Evolutionary conservation across 164 flowering plant genomes (phyloP).

Genomic region (Nymphaea colorata): DNA sequence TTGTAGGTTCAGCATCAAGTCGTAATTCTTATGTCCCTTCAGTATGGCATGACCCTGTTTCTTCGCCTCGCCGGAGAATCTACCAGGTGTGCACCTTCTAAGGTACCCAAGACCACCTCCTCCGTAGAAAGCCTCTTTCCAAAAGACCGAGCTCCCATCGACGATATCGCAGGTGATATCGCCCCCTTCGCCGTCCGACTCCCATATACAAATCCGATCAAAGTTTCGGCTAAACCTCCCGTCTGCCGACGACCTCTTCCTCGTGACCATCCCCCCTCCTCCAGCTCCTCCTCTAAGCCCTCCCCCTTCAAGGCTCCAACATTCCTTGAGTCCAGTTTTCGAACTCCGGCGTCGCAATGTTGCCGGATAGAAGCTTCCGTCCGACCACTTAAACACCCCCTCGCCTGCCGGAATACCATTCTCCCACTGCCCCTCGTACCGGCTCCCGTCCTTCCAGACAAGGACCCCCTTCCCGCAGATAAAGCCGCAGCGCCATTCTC

Average conservation of each 20-base stretch:
- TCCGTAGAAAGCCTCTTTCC: neutral
- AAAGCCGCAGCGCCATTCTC: constrained; percentile 59
- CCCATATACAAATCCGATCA: constrained; percentile 80
- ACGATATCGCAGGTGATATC: constrained; percentile 69
- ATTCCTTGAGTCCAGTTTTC: too few species aligned
- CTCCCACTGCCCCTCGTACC: constrained; percentile 56
- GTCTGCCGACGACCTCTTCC: constrained; percentile 28
- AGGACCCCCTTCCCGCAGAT: constrained; percentile 48
- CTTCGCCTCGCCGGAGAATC: constrained; percentile 43
- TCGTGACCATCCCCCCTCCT: constrained; percentile 2
- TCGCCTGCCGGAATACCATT: constrained; percentile 37
- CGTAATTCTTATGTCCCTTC: constrained; percentile 22
- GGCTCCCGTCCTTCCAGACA: constrained; percentile 47
- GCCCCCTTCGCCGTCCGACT: constrained; percentile 70
- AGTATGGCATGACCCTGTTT: constrained; percentile 25
- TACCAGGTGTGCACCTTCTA: neutral
- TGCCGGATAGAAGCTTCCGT: constrained; percentile 33
- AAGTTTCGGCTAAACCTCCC: constrained; percentile 21
- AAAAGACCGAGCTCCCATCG: constrained; percentile 42
- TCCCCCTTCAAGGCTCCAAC: constrained; percentile 19
- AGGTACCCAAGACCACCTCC: neutral
- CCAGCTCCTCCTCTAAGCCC: constrained; percentile 20
- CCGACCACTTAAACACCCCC: constrained; percentile 21
- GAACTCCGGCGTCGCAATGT: neutral
- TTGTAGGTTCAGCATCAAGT: constrained; percentile 18